A percentile compares a stretch with the other conserved stretches of the same genome.
Conservation (phyloP, 176 grass and related monocot species). For the Oryza glaberrima region DNA sequence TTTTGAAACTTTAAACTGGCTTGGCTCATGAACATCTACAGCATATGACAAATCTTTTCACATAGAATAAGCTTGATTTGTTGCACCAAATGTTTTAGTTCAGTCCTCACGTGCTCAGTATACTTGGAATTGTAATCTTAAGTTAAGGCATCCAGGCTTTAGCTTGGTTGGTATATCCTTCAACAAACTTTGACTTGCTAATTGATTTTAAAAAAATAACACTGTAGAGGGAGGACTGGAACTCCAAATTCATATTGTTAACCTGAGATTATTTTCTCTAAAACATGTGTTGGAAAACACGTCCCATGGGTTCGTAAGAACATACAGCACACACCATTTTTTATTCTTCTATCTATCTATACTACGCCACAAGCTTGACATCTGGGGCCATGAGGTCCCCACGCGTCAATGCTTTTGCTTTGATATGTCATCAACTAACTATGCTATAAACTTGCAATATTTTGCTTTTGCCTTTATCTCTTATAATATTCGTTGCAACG, state of each 20-base stretch:
- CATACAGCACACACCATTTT: not conserved
- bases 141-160: not conserved
- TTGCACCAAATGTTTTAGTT: conserved; percentile 11
- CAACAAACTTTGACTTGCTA: not conserved
- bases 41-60: not conserved
- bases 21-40: not conserved
- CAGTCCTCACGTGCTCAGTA: conserved; percentile 16
- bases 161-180: not conserved
- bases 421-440: too few species aligned
- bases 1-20: not conserved
- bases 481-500: too few species aligned
- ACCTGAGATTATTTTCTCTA: not conserved
- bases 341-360: not conserved
- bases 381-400: too few species aligned
- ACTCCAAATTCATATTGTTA: not conserved
- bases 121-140: not conserved
- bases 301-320: not conserved
- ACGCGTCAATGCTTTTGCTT: too few species aligned
- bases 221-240: not conserved
- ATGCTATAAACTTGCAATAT: too few species aligned
- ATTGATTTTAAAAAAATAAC: not conserved
- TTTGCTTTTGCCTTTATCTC: too few species aligned
- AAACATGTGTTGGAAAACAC: not conserved
- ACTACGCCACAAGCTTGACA: too few species aligned
- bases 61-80: conserved; percentile 13